phyloP scores from a whole-genome alignment of 306 rosid species.

The Castanea sativa region DNA sequence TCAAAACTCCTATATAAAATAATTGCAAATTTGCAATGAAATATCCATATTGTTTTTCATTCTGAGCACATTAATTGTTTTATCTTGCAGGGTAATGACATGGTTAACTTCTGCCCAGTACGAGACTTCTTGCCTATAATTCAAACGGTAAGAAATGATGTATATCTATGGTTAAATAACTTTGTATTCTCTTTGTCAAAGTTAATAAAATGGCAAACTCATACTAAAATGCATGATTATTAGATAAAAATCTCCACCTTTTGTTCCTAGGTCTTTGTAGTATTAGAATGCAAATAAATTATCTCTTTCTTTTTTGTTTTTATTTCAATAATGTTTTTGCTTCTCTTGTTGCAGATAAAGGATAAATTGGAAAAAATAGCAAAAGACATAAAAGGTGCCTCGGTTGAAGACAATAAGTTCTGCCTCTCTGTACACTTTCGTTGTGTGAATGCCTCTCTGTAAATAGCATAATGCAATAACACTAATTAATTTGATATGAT shows the following conservation, averaged over 20 bases:
- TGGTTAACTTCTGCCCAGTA: conserved; percentile 49
- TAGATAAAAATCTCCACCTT: too few relatives aligned
- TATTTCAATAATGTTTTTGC: conserved; percentile 7
- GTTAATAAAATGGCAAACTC: too few relatives aligned
- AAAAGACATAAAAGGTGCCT: conserved; percentile 30
- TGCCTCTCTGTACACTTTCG: conserved; percentile 55
- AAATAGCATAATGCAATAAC: neutral
- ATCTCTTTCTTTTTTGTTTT: neutral
- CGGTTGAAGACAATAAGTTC: conserved; percentile 47
- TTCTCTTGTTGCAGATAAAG: conserved; percentile 31
- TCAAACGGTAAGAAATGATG: conserved; percentile 35
- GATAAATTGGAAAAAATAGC: conserved; percentile 27
- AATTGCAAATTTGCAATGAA: neutral
- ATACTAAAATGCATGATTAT: too few relatives aligned
- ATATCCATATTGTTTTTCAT: neutral
- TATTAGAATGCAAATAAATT: neutral
- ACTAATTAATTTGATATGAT: too few relatives aligned
- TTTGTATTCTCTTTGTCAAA: neutral
- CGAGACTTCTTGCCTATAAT: conserved; percentile 39
- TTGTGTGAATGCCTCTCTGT: conserved; percentile 53
- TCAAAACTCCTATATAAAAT: neutral
- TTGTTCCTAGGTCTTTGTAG: neutral
- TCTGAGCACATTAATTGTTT: neutral
- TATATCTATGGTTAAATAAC: neutral
- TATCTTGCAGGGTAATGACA: conserved; percentile 45